Base-by-base conservation (phyloP, 2,329 filamentous ascomycete species). In the Trichoderma breve region DNA sequence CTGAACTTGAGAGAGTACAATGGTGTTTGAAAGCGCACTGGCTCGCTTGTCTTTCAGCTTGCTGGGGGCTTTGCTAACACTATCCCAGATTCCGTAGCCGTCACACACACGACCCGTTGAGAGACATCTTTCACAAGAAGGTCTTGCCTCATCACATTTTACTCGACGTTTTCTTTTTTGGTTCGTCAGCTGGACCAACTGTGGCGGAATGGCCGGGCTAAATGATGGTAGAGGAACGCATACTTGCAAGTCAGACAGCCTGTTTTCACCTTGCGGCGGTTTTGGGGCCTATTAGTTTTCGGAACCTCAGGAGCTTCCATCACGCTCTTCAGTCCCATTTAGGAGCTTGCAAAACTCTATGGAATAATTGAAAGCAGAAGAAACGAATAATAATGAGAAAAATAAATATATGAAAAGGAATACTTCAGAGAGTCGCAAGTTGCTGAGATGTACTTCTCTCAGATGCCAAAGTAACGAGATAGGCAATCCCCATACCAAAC, bases 101-200 rank as follows among this genome's bases (percentile, higher is more conserved):
- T 84, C 81, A 77, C 78, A 74, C 11, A 67, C 26, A 15, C 73
- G 73, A 43, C 73, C 73, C 4, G 73, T 74, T 6, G 68, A 71
- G 43, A 69, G 12, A 15, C 73, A 74, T 55, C 72, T 57, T n/a
- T 65, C 21, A 32, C 73, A 74, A 1, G 72, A 72, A 14, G 82
- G 82, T 24, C 77, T 76, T 6, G 73, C 74, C 73, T 84, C 82
- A 57, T 84, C 83, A 60, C 80, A 81, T 73, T 81, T 81, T 21
- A 80, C 76, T 14, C 76, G 66, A 4, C 71, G 71, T 32, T 71
- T 72, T 32, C 71, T 72, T 6, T 15, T 32, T 6, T 3, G 6
- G 7, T 30, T 12, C 15, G 34, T 70, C 62, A 69, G 64, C 11
- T n/a, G 39, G n/a, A n/a, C 7, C 15, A 7, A 11, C 11, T 3